Evolutionary conservation across 306 rosid species (phyloP).

Genomic region (Vigna angularis): DNA sequence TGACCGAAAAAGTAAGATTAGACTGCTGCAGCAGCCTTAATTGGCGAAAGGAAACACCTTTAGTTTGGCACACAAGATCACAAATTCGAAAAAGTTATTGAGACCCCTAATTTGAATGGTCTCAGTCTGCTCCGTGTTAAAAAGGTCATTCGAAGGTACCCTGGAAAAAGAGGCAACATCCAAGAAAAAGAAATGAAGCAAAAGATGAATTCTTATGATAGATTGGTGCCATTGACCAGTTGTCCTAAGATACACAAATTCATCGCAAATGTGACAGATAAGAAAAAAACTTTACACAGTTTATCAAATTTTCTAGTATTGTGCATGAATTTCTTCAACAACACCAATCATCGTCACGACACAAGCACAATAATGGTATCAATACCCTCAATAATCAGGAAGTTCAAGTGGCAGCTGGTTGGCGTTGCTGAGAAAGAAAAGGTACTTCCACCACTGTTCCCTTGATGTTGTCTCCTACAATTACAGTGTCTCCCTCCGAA

Average conservation of each 20-base stretch:
- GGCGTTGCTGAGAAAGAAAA: conserved; percentile 72
- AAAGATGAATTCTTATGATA: conserved; percentile 52
- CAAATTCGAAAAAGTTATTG: not conserved
- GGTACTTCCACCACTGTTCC: conserved; percentile 82
- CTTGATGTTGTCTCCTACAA: conserved; percentile 64
- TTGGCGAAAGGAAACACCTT: not conserved
- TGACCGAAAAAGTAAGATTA: not conserved
- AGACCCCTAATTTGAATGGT: not conserved
- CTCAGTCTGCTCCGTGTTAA: not conserved
- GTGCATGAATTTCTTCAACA: conserved; percentile 21
- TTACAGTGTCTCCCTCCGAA: conserved; percentile 66
- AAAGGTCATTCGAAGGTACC: not conserved
- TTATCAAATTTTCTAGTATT: conserved; percentile 9
- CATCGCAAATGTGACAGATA: not conserved
- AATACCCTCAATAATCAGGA: conserved; percentile 37
- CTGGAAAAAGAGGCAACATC: conserved; percentile 43
- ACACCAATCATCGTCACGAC: conserved; percentile 11
- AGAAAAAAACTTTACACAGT: not conserved
- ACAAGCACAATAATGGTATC: conserved; percentile 11
- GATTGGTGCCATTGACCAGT: conserved; percentile 44
- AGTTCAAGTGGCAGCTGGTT: conserved; percentile 53
- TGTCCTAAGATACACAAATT: not conserved
- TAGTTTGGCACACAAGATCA: not conserved
- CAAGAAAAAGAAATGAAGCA: conserved; percentile 46
- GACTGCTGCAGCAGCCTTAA: not conserved